A percentile compares a stretch with the other conserved stretches of the same genome.
These are phyloP conservation scores for Penicillium maclennaniae DNA, from an alignment of 495 filamentous ascomycete species.

Conservation along the genomic window DNA sequence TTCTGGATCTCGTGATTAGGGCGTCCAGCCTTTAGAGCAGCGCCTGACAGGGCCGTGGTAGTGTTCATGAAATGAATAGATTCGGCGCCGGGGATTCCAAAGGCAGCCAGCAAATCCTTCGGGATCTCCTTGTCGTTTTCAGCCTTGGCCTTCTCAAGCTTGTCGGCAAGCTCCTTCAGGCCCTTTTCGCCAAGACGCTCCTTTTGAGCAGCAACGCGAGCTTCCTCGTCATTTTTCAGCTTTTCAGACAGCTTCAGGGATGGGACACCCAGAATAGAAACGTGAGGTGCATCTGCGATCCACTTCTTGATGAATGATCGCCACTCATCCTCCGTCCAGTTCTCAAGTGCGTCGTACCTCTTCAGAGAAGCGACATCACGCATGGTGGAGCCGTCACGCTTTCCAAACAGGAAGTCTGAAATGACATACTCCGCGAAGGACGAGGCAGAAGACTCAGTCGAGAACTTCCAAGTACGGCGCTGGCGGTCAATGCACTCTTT, in stretches of 20 bases:
- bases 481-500: conserved; percentile 78
- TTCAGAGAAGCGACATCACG: conserved; percentile 60
- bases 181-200: conserved; percentile 60
- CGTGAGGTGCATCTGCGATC: conserved; percentile 79
- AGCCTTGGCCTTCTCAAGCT: conserved; percentile 72
- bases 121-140: conserved; percentile 82
- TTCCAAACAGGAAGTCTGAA: conserved; percentile 82
- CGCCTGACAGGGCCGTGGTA: conserved; percentile 76
- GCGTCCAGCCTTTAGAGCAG: conserved; percentile 65
- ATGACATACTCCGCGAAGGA: conserved; percentile 80
- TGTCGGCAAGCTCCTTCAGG: conserved; percentile 65
- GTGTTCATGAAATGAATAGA: conserved; percentile 94
- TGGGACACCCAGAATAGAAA: conserved; percentile 84
- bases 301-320: conserved; percentile 73
- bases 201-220: conserved; percentile 53
- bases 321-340: conserved; percentile 83
- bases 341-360: conserved; percentile 72
- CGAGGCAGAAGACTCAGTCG: conserved; percentile 68
- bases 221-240: conserved; percentile 67
- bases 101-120: conserved; percentile 68
- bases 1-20: conserved; percentile 69
- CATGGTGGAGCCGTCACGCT: conserved; percentile 77
- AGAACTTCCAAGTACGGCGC: conserved; percentile 70
- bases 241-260: conserved; percentile 66
- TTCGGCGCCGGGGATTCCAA: conserved; percentile 74